Conservation (phyloP, 1,284 basidiomycete species). For the Ustilago esculenta region DNA sequence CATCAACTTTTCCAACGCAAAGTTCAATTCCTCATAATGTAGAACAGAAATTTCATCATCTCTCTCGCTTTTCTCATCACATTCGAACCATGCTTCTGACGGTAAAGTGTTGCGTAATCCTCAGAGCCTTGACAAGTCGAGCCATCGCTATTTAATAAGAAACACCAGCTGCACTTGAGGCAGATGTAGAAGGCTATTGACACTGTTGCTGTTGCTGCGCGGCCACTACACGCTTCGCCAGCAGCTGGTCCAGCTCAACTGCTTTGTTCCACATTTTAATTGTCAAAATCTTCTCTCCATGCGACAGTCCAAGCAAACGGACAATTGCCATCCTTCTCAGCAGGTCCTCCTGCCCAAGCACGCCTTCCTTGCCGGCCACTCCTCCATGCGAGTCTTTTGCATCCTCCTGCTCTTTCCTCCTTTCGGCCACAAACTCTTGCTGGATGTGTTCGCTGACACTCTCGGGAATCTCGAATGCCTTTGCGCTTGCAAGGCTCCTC, state of each 20-base stretch:
- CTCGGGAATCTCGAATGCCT: slow-evolving; percentile 54
- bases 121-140: too few species aligned
- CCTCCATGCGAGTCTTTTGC: slow-evolving; percentile 24
- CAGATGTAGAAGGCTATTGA: slow-evolving; percentile 3
- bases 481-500: slow-evolving; percentile 34
- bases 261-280: slow-evolving; percentile 46
- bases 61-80: too few species aligned
- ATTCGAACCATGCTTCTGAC: too few species aligned
- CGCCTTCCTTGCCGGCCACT: slow-evolving; percentile 2
- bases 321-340: slow-evolving; percentile 53
- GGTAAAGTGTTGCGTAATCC: not conserved
- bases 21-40: slow-evolving; percentile 38
- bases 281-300: slow-evolving; percentile 35
- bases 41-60: too few species aligned
- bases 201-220: slow-evolving; percentile 24
- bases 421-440: slow-evolving; percentile 57
- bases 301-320: slow-evolving; percentile 48
- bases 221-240: slow-evolving; percentile 15
- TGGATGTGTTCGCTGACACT: slow-evolving; percentile 58
- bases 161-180: slow-evolving; percentile 6
- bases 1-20: slow-evolving; percentile 49
- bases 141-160: slow-evolving; percentile 7
- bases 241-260: slow-evolving; percentile 35
- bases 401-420: slow-evolving; percentile 31
- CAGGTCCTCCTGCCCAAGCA: slow-evolving; percentile 53